phyloP scores from a whole-genome alignment of 495 filamentous ascomycete species.

The Hypoxylon lenormandii region DNA sequence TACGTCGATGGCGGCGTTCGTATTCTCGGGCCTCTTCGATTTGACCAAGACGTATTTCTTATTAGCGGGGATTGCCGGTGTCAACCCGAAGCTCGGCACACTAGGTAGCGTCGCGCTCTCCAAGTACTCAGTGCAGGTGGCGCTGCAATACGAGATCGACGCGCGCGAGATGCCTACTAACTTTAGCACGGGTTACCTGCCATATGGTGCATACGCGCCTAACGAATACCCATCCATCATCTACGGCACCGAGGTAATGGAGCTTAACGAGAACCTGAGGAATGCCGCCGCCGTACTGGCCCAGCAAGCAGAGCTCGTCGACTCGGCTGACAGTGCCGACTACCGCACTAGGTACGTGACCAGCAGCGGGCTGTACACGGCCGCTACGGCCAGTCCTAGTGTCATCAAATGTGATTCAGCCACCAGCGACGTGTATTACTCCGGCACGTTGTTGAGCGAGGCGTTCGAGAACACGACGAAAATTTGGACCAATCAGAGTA shows the following conservation, averaged over 20 bases:
- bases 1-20: conserved; percentile 67
- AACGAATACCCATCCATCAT: conserved; percentile 70
- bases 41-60: conserved; percentile 76
- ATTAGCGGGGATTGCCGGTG: conserved; percentile 76
- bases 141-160: conserved; percentile 80
- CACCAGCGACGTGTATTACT: conserved; percentile 79
- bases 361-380: conserved; percentile 59
- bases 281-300: conserved; percentile 69
- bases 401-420: conserved; percentile 75
- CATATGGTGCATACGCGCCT: conserved; percentile 67
- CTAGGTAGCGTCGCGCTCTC: conserved; percentile 73
- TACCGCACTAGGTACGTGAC: conserved; percentile 71
- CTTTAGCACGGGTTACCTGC: conserved; percentile 75
- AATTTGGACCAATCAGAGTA: conserved; percentile 73
- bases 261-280: conserved; percentile 73
- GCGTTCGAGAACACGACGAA: conserved; percentile 74
- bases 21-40: conserved; percentile 72
- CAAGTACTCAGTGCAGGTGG: conserved; percentile 76
- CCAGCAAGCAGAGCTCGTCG: conserved; percentile 65
- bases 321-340: conserved; percentile 62
- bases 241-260: conserved; percentile 84
- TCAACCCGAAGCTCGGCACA: conserved; percentile 75
- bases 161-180: conserved; percentile 74
- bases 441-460: conserved; percentile 69
- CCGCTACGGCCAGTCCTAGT: conserved; percentile 64